phyloP scores from a whole-genome alignment of 1,284 basidiomycete genomes.

The Naganishia sp. region DNA sequence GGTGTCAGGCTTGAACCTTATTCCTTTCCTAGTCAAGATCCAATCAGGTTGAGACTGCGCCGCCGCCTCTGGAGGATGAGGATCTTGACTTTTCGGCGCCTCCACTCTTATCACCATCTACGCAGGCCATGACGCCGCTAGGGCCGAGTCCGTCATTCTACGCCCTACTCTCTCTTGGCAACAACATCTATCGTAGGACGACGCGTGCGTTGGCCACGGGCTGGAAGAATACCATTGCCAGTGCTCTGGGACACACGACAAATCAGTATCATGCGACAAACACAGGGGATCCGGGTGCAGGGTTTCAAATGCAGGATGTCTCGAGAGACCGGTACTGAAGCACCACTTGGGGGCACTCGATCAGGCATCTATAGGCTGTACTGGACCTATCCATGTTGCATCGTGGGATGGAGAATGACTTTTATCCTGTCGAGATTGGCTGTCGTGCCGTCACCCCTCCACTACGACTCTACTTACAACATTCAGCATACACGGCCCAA shows the following conservation, averaged over 20 bases:
- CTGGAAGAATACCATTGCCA: slow-evolving; percentile 23
- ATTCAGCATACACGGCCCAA: no score
- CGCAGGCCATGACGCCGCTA: slow-evolving; percentile 27
- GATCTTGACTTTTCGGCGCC: slow-evolving; percentile 6
- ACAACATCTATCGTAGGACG: slow-evolving; percentile 17
- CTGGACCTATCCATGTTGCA: no score
- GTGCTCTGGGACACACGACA: slow-evolving; percentile 4
- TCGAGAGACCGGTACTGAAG: slow-evolving; percentile 10
- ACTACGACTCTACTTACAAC: no score
- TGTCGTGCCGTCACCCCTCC: no score
- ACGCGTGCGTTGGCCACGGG: slow-evolving; percentile 13
- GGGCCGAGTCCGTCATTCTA: slow-evolving; percentile 31
- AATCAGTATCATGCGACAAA: slow-evolving; percentile 10
- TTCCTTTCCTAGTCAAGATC: slow-evolving; percentile 21
- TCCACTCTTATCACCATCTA: slow-evolving; percentile 24
- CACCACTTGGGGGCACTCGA: no score
- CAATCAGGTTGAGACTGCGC: neutral
- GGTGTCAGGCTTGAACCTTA: neutral
- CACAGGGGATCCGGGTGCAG: slow-evolving; percentile 1
- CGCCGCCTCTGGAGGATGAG: slow-evolving; percentile 15
- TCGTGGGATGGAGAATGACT: no score
- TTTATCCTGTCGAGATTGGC: no score
- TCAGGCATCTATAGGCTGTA: neutral
- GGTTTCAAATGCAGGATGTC: slow-evolving; percentile 17
- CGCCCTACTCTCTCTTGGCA: slow-evolving; percentile 12